phyloP scores from a whole-genome alignment of 352 stramenopile genomes.

The Phytophthora nicotianae region DNA sequence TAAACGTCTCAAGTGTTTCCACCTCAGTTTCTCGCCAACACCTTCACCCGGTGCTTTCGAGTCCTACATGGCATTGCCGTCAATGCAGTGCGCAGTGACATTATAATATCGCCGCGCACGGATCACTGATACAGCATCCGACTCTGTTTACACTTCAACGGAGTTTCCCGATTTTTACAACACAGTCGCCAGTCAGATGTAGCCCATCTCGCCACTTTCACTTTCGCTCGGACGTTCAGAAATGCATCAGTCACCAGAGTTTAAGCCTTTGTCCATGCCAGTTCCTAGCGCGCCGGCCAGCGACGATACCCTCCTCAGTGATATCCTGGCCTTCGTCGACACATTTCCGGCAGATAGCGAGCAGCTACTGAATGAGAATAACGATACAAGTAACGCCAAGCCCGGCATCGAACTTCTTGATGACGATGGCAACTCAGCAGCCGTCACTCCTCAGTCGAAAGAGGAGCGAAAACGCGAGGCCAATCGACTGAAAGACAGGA shows the following conservation, averaged over 20 bases:
- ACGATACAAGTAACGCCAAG: neutral
- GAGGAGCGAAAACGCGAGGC: slow-evolving; percentile 28
- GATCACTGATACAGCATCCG: no score
- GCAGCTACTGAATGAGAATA: slow-evolving; percentile 18
- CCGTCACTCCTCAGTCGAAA: slow-evolving; percentile 10
- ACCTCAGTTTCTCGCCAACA: no score
- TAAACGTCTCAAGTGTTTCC: no score
- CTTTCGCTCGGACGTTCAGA: slow-evolving; percentile 2
- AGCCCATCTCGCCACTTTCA: slow-evolving; percentile 20
- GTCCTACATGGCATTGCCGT: no score
- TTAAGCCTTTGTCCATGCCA: slow-evolving; percentile 3
- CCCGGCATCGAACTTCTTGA: slow-evolving; percentile 6
- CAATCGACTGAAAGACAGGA: slow-evolving; percentile 32
- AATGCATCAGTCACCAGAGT: slow-evolving; percentile 10
- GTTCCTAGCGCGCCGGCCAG: neutral
- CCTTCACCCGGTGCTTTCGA: no score
- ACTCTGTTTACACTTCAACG: neutral
- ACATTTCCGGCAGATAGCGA: slow-evolving; percentile 29
- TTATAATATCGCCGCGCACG: no score
- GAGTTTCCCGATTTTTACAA: neutral
- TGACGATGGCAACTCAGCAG: neutral
- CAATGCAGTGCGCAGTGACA: no score
- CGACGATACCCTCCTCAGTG: slow-evolving; percentile 11
- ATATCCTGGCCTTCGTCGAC: slow-evolving; percentile 36
- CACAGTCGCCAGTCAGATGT: neutral